Evolutionary conservation across 441 rosid species (phyloP), one percentile per base, ranked within the genome.

Genomic region (Daphne laureola): DNA sequence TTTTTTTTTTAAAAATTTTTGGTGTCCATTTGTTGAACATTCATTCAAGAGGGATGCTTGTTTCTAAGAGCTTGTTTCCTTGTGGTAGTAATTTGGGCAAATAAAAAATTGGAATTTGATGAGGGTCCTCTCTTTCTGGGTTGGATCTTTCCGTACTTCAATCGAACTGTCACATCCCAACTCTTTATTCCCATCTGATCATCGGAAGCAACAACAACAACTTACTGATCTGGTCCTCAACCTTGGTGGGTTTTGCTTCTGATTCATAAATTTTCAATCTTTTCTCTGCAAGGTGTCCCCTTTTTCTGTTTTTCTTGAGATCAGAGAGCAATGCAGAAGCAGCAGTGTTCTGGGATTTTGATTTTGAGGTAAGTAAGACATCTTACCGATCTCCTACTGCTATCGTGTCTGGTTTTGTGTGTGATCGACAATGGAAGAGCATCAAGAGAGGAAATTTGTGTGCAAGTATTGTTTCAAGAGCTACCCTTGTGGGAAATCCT

Each of bases 401-500:
- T 59, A 46, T n/a, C 67, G 59, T 52, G n/a, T 27, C 7, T 50
- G n/a, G 6, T 59, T 43, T 59, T 14, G 25, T 27, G 11, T 59
- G 50, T 51, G 31, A 43, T 25, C 25, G 25, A 21, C 52, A 43
- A 84, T 80, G 87, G 87, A 84, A 48, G 53, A 73, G 53, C 70
- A 59, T 59, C 70, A 54, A 23, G 72, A 72, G 77, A 79, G 59
- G 73, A 74, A 74, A 59, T 77, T 69, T 59, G 68, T 78, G 17
- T 91, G 98, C 76, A 88, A 69, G 77, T 82, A 50, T 56, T 86
- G 98, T 71, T 43, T 63, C 72, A 88, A 86, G 74, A 71, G 69
- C 59, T 88, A 67, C 52, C 86, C 89, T 13, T 82, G 87, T 68
- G 98, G 95, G 31, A 91, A 84, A 76, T 79, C 95, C 53, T 73